Base-by-base conservation (phyloP, 805 yeast species). In the Metschnikowia santaceciliae region DNA sequence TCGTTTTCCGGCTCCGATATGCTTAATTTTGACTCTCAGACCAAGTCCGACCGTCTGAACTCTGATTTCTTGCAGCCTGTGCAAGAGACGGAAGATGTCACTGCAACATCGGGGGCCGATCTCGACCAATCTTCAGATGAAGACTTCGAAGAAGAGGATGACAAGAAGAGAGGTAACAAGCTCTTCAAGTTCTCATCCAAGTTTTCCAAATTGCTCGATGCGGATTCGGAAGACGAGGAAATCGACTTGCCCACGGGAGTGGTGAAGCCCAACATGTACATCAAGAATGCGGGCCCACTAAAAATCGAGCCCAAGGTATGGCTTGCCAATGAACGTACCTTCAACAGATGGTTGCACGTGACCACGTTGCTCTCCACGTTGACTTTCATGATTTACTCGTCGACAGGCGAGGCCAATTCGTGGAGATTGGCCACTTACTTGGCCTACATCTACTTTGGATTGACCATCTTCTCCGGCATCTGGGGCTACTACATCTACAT, bases 321-420 rank as follows among this genome's bases (percentile, higher is more conserved):
- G 97, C 77, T 94, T 56, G 99, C 99, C 30, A 94, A 94, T 65
- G 99, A 94, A 73, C 86, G 99, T 68, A 94, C 99, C 3, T 92
- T 91, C 73, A 86, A 89, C 75, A 81, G 95, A 69, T 94, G 99
- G 99, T 76, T 94, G 57, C 90, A 86, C 56, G 92, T 92, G 20
- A 87, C 96, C 13, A 82, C 95, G 0, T 74, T 94, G 64, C 77
- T 94, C 59, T 83, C 96, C 19, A 84, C 91, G 0, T 72, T 94
- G 61, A 90, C 98, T 0, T 90, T 91, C 63, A 78, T 94, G 14
- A 80, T 94, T 49, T 88, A 88, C 72, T 80, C 84, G 38, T 84
- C 96, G 10, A 87, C 89, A 19, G 74, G 77, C 54, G 73, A 76
- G 30, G 84, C 97, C 0, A 79, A 84, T 53, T 81, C 81, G 60